Base-by-base conservation (phyloP, 2,329 filamentous ascomycete species). In the Coleophoma cylindrospora region DNA sequence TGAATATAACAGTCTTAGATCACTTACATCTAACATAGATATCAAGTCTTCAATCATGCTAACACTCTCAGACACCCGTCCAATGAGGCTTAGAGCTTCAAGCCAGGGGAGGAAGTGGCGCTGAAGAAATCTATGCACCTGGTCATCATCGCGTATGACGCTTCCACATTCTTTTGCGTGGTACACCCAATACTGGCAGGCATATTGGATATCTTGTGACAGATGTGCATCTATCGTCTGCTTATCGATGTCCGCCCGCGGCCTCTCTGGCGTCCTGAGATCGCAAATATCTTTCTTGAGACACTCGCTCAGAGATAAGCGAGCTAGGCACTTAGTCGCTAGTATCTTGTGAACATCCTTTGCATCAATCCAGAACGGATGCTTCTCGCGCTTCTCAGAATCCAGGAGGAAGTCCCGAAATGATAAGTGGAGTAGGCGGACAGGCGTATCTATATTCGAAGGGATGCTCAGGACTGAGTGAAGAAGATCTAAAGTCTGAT, bases 121-220 rank as follows among this genome's bases (percentile, higher is more conserved):
- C 14, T 59, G 50, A 3, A 74, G 55, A 51, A 74, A 74, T 1
- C 47, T 0, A 46, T 70, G 52, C 4, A 64, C 60, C 36, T 54
- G 34, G 43, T 62, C 56, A 21, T 53, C 52, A 55, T 67, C 59
- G 56, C 44, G 55, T 47, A 68, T 60, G 41, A 56, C 55, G 45
- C 51, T 40, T 44, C 51, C 55, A 54, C 62, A 62, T 38, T 60
- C 51, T 51, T 63, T 50, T 11, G 60, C 48, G 47, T 73, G 70
- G n/a, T 65, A 50, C 1, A 61, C 56, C 70, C 68, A 74, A 52
- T 72, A 70, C 2, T 57, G 59, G 54, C 66, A 72, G 13, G 68
- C 68, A 60, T 75, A 76, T 49, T 64, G 57, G n/a, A 70, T 33
- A 8, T 66, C 61, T 12, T 57, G 32, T 11, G 66, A 57, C 34